phyloP scores from a whole-genome alignment of 2,329 filamentous ascomycete genomes.

The Venturia aucupariae region DNA sequence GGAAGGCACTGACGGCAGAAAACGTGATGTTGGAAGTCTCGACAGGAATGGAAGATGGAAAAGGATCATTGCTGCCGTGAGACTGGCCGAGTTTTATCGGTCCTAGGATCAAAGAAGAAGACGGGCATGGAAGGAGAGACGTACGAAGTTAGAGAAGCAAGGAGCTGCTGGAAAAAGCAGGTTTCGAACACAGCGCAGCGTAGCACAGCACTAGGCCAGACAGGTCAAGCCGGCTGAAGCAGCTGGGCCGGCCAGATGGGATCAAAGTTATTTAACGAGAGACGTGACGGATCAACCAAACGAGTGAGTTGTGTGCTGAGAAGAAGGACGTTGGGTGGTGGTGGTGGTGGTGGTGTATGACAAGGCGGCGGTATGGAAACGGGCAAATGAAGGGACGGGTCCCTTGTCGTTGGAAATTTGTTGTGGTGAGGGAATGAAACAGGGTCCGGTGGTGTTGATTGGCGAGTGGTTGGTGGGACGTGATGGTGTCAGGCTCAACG shows the following conservation, averaged over 20 bases:
- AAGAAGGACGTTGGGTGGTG: background rate
- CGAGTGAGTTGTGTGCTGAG: background rate
- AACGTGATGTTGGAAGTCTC: background rate
- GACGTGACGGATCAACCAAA: background rate
- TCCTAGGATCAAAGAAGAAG: background rate
- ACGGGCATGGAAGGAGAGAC: background rate
- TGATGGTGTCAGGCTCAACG: no score
- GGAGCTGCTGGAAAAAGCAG: constrained; percentile 5
- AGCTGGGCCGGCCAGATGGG: background rate
- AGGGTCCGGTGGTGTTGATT: background rate
- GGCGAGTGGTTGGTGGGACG: no score
- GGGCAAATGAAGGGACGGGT: constrained; percentile 6
- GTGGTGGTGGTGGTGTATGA: no score
- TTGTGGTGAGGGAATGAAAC: background rate
- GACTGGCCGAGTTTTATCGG: background rate
- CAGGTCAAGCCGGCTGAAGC: background rate
- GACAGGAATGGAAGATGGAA: no score
- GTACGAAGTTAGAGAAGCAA: constrained; percentile 6
- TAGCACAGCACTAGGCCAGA: background rate
- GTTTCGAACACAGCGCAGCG: background rate
- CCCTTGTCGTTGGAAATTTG: background rate
- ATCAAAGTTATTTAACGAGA: background rate
- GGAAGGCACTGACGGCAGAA: background rate
- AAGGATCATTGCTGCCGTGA: background rate
- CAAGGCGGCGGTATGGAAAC: background rate